phyloP scores from a whole-genome alignment of 2,329 filamentous ascomycete species.

The Alternaria sp. region DNA sequence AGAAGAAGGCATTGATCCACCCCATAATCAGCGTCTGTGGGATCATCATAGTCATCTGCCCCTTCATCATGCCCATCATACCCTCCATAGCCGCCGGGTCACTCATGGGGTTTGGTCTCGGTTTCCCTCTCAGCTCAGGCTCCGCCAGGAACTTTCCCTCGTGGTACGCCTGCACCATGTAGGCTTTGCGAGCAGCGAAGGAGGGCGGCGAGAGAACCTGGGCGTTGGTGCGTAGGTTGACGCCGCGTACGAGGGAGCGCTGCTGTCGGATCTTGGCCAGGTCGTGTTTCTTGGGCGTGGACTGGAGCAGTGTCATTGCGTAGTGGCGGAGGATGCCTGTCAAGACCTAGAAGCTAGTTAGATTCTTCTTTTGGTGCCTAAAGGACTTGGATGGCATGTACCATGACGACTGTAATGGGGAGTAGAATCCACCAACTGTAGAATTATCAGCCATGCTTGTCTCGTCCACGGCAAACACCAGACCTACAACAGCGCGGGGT shows the following conservation, averaged over 20 bases:
- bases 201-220: constrained; percentile 78
- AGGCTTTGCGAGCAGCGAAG: constrained; percentile 82
- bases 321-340: constrained; percentile 97
- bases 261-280: constrained; percentile 83
- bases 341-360: constrained; percentile 67
- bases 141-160: constrained; percentile 89
- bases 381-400: constrained; percentile 46
- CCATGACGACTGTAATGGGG: constrained; percentile 97
- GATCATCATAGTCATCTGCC: constrained; percentile 99
- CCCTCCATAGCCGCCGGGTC: constrained; percentile 98
- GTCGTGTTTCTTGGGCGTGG: constrained; percentile 81
- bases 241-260: constrained; percentile 79
- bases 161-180: constrained; percentile 81
- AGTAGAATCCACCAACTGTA: constrained; percentile 97
- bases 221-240: constrained; percentile 84
- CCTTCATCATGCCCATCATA: constrained; percentile 99
- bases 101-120: constrained; percentile 90
- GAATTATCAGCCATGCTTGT: constrained; percentile 31
- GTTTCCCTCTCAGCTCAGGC: constrained; percentile 83
- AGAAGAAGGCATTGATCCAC: constrained; percentile 99
- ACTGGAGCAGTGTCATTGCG: constrained; percentile 87
- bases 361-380: neutral
- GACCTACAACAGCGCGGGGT: constrained; percentile 95
- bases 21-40: constrained; percentile 99
- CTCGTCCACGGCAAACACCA: neutral